Evolutionary conservation across 306 rosid genomes (phyloP), one percentile per base, ranked within the genome.

Genomic region (Betula pendula): DNA sequence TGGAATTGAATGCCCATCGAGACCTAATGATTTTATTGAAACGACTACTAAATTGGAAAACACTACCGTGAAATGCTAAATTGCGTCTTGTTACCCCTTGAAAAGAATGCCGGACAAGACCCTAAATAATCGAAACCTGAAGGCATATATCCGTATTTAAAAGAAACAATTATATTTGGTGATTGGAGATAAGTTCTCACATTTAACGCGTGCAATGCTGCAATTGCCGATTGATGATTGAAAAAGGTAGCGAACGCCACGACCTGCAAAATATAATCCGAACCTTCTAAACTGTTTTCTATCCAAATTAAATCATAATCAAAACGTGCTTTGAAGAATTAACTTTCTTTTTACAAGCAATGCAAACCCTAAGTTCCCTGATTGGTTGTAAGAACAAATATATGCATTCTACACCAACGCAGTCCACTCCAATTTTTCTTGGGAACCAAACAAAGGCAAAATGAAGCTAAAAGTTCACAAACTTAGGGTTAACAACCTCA

Each of bases 171-270:
- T 73, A 24, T 9, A 35, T 55, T 59, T n/a, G 59, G 15, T 33
- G 66, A 4, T 25, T 13, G 20, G 69, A 58, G 42, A 24, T 38
- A 79, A 22, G 63, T 68, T 77, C 97, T 92, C 73, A 94, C 98
- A 76, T 92, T 89, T 68, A 94, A 88, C 8, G 92, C 75, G 67
- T 88, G 96, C 79, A 94, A 79, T 4, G 98, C 93, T 22, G 89
- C 88, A 78, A 94, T 73, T 59, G 97, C 98, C 1, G 97, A 86
- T 73, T 85, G 97, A 73, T 94, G 97, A 81, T 90, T 94, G 80
- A 88, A 92, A 79, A 94, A 92, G 20, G 98, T 94, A 66, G 98
- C 98, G 44, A 94, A 94, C 17, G 97, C 97, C 66, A 94, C 98
- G 38, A 92, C 98, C 98, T 92, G 96, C 27, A 68, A 79, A 51